Evolutionary conservation across 257 asterid genomes (phyloP), one percentile per base, ranked within the genome.

Genomic region (Gardenia jasminoides): DNA sequence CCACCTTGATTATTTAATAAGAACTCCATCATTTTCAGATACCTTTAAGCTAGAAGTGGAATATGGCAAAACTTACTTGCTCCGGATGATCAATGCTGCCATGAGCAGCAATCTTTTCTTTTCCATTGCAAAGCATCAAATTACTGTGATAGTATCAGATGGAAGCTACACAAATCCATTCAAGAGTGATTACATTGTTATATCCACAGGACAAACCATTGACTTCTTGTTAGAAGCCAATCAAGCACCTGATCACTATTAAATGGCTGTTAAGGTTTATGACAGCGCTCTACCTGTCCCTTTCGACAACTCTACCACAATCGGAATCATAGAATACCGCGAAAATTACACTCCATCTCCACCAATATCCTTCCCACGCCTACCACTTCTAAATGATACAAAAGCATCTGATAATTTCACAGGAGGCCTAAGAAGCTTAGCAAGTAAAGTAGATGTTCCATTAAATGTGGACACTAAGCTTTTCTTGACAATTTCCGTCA

Each of bases 111-210:
- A 89, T 73, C 86, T 89, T 48, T 93, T 89, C 80, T 88, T 84
- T 61, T 87, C 85, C 1, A 82, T 89, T 7, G 82, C 91, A 10
- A 83, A 83, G 26, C 97, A 94, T 83, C 82, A 67, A 20, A 82
- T 92, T 3, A 91, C 92, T 7, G 82, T 92, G 0, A 93, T 90
- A 2, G 97, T 88, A 52, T 46, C 90, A 13, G 97, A 91, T 41
- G 97, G 84, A 0, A 80, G 86, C 86, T 92, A 92, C 87, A 84
- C 91, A 3, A 88, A 84, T 77, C 94, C 87, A 24, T 79, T 88
- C 2, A 85, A 85, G 10, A 59, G 74, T 31, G 74, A 75, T 15
- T 88, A 84, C 68, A 70, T 90, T 3, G 84, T 70, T 12, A 91
- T 92, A 24, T 62, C 83, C 78, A 93, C 89, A 0, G 94, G 94